These are phyloP conservation scores for Tetratostichococcus sp. DNA, from an alignment of 139 green algal genomes.

Conservation along the genomic window DNA sequence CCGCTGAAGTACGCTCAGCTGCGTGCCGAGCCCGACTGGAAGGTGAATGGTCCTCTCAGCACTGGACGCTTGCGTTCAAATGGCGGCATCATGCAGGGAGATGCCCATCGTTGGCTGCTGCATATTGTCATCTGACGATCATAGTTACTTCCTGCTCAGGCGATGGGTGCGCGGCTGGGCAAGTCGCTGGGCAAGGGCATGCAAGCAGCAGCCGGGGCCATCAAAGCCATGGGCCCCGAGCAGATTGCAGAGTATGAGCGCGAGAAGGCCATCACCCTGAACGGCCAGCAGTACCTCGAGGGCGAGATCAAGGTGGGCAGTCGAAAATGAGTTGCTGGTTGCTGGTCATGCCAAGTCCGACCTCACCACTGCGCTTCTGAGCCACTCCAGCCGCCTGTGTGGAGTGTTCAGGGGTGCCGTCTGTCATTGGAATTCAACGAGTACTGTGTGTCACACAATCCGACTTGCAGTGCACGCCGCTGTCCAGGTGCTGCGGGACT, in stretches of 20 bases:
- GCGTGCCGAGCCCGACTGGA: conserved; percentile 82
- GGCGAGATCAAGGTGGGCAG: conserved; percentile 75
- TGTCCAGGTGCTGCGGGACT: conserved; percentile 66
- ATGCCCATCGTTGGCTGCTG: no score
- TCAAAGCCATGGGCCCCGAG: conserved; percentile 44
- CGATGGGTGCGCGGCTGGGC: conserved; percentile 51
- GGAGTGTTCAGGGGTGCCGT: no score
- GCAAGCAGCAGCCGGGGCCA: conserved; percentile 54
- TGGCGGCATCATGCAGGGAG: no score
- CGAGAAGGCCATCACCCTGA: conserved; percentile 53
- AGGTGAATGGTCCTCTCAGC: not conserved
- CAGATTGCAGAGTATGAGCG: conserved; percentile 67
- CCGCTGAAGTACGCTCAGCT: conserved; percentile 51
- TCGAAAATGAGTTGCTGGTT: no score
- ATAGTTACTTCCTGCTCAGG: not conserved
- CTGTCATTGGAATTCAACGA: no score
- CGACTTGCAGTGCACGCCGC: no score
- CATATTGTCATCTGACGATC: no score
- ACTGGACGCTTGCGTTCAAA: no score
- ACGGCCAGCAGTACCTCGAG: conserved; percentile 52
- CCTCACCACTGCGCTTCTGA: no score
- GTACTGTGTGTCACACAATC: no score
- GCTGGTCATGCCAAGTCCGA: no score
- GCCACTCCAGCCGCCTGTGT: not conserved
- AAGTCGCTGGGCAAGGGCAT: conserved; percentile 84